Base-by-base conservation (phyloP, 345 rosid species). In the Rhizophora mangle region DNA sequence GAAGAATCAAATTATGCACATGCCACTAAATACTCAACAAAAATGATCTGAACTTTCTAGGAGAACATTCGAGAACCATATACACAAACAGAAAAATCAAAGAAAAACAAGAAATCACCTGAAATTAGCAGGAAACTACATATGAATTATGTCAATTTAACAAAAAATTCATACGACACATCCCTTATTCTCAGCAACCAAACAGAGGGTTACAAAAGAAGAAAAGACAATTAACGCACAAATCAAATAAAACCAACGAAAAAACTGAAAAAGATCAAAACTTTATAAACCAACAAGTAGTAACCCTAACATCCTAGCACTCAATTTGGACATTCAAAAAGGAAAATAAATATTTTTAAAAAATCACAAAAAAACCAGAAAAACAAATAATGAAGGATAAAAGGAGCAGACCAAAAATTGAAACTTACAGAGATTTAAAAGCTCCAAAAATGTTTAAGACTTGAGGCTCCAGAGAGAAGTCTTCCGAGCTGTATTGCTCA, bases 141-240 rank as follows among this genome's bases (percentile, higher is more conserved):
- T 11, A 39, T 9, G 16, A 10, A 43, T 34, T 34, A 6, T 43
- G 47, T 43, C 47, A 43, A 43, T 1, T 43, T 43, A 43, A 43
- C 46, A 32, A 43, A 43, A 43, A 43, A 43, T 2, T 43, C 47
- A 43, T 13, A 43, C 16, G 4, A 43, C 47, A 43, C 1, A 10
- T 3, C 47, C 47, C 47, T 43, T 11, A 43, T 43, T 43, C 18
- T 43, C 47, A 43, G 4, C 47, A 43, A 11, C 47, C 47, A 43
- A 43, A 43, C 47, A 60, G 59, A 71, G 46, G 39, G 65, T 51
- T 62, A 39, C 15, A 27, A 59, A 31, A 60, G 13, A 22, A 60
- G 22, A 59, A 29, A 18, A 36, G 52, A 30, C 46, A 19, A 31
- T 5, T 24, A 43, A 54, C 3, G 3, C 26, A 7, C 58, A 54